These are phyloP conservation scores for Sporisorium exsertum DNA, from an alignment of 1,284 basidiomycete genomes.

Conservation along the genomic window DNA sequence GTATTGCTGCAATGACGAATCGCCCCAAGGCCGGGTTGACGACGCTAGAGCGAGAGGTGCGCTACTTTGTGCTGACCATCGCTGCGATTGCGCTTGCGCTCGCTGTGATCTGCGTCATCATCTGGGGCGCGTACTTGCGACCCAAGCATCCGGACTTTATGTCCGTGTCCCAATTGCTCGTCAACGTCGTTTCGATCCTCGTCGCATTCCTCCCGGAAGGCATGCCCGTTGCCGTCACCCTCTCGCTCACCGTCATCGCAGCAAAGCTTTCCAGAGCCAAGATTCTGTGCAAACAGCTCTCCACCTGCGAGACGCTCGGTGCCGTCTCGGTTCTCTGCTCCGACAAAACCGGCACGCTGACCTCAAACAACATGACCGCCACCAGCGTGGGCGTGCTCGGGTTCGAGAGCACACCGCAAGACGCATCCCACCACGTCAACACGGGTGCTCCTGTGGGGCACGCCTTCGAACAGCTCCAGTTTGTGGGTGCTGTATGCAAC, in stretches of 20 bases:
- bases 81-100: constrained; percentile 73
- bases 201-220: constrained; percentile 78
- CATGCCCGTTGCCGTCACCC: constrained; percentile 78
- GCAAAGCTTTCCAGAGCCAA: constrained; percentile 80
- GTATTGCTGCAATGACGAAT: constrained; percentile 41
- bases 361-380: constrained; percentile 72
- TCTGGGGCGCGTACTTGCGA: constrained; percentile 73
- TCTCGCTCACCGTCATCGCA: constrained; percentile 78
- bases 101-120: constrained; percentile 72
- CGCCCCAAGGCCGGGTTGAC: constrained; percentile 71
- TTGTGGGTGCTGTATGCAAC: constrained; percentile 75
- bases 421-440: constrained; percentile 44
- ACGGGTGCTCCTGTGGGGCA: constrained; percentile 38
- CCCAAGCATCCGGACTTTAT: constrained; percentile 74
- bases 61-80: constrained; percentile 71
- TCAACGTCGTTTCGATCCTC: constrained; percentile 74
- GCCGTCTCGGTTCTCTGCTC: constrained; percentile 77
- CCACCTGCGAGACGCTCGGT: constrained; percentile 78
- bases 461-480: constrained; percentile 61
- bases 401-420: constrained; percentile 38
- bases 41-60: constrained; percentile 73
- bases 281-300: constrained; percentile 76
- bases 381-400: constrained; percentile 71
- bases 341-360: constrained; percentile 81
- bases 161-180: constrained; percentile 74